These are phyloP conservation scores for Westerdykella aurantiaca DNA, from an alignment of 2,329 filamentous ascomycete species.

Conservation along the genomic window DNA sequence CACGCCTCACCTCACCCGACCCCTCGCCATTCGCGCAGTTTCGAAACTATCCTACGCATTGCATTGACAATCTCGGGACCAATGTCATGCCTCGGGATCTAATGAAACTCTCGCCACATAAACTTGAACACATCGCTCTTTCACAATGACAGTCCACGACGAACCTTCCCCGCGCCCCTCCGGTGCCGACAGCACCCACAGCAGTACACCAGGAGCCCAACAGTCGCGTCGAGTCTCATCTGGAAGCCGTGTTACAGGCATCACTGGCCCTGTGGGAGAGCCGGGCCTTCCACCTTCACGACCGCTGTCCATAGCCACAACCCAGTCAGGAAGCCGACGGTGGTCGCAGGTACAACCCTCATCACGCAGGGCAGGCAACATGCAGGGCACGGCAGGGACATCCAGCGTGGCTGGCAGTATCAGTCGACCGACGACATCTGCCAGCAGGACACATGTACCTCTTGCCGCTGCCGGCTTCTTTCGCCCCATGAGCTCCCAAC, in stretches of 20 bases:
- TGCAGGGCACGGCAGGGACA: constrained; percentile 21
- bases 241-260: constrained; percentile 32
- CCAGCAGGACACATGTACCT: constrained; percentile 82
- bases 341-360: constrained; percentile 54
- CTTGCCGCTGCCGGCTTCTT: constrained; percentile 89
- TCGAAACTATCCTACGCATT: constrained; percentile 9
- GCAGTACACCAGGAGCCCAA: constrained; percentile 10
- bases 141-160: constrained; percentile 45
- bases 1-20: constrained; percentile 18
- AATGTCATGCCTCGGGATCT: constrained; percentile 32
- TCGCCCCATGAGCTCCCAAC: constrained; percentile 92
- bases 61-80: constrained; percentile 9
- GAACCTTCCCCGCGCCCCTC: constrained; percentile 67
- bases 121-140: constrained; percentile 12
- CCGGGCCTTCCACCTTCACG: constrained; percentile 45
- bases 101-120: constrained; percentile 16
- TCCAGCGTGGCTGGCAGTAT: constrained; percentile 43
- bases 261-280: constrained; percentile 45
- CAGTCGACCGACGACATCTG: constrained; percentile 56
- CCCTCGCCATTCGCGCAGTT: constrained; percentile 6
- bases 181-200: constrained; percentile 48
- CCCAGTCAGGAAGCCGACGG: constrained; percentile 36
- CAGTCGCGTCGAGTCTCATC: constrained; percentile 27
- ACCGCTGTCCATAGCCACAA: constrained; percentile 40
- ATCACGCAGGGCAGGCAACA: constrained; percentile 44